Conservation (phyloP, 2,329 filamentous ascomycete genomes). For the Colletotrichum karsti region DNA sequence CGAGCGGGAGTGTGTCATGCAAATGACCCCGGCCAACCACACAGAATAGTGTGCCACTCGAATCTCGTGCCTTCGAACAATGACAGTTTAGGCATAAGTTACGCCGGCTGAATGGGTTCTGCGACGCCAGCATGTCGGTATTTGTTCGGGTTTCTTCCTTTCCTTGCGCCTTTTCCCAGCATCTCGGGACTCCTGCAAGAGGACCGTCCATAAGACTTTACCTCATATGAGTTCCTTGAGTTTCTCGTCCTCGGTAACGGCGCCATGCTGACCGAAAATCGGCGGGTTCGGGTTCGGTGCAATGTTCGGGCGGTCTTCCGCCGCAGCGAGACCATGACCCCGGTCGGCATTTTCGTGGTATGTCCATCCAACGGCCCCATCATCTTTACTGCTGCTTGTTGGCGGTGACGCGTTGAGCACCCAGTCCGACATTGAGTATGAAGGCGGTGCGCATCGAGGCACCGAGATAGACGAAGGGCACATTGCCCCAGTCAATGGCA, state of each 20-base stretch:
- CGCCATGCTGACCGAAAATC: slow-evolving; percentile 1
- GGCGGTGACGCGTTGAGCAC: slow-evolving; percentile 14
- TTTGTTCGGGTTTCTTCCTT: slow-evolving; percentile 18
- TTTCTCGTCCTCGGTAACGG: background rate
- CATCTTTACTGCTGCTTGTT: slow-evolving; percentile 29
- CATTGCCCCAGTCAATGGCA: slow-evolving; percentile 73
- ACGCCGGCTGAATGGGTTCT: background rate
- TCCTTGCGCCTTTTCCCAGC: background rate
- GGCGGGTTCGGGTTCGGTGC: slow-evolving; percentile 22
- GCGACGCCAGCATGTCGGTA: slow-evolving; percentile 13
- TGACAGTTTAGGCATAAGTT: background rate
- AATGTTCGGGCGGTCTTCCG: slow-evolving; percentile 18
- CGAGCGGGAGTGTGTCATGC: slow-evolving; percentile 6
- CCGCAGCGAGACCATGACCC: background rate
- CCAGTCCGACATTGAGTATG: slow-evolving; percentile 63
- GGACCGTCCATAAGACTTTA: background rate
- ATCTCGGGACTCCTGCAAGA: background rate
- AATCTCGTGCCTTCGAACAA: background rate
- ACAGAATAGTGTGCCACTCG: background rate
- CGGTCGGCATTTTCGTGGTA: background rate
- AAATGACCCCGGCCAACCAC: slow-evolving; percentile 14
- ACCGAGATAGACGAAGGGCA: slow-evolving; percentile 75
- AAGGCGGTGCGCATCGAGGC: slow-evolving; percentile 68
- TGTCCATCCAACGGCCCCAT: background rate
- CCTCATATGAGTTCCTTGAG: background rate